Evolutionary conservation across 345 rosid species (phyloP).

Genomic region (Eucalyptus virginea): DNA sequence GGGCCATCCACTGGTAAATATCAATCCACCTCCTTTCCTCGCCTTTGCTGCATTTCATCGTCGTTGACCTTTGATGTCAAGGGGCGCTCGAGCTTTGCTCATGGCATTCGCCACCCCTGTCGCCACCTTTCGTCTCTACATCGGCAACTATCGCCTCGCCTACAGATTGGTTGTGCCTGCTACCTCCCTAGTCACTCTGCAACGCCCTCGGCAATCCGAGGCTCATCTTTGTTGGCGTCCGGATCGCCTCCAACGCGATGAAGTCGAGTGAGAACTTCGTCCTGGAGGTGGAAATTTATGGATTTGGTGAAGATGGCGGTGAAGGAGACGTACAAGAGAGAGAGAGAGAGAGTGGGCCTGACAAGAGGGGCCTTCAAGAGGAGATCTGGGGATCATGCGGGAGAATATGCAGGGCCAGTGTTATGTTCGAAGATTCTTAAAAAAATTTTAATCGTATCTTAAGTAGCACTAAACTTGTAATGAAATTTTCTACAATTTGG

Average conservation of each 20-base stretch:
- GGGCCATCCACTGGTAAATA: rapidly evolving
- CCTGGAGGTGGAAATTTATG: not conserved
- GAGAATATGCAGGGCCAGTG: not conserved
- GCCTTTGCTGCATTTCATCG: not conserved
- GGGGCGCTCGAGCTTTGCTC: not conserved
- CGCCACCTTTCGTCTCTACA: rapidly evolving
- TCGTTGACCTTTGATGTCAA: not conserved
- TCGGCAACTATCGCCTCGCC: rapidly evolving
- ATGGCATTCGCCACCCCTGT: not conserved
- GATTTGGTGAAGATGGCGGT: not conserved
- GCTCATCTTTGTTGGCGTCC: not conserved
- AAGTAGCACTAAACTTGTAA: not conserved
- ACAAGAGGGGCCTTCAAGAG: not conserved
- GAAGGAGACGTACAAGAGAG: not conserved
- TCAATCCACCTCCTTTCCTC: not conserved
- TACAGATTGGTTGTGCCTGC: rapidly evolving
- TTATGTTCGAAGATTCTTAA: not conserved
- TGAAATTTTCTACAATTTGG: not conserved
- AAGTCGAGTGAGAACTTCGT: not conserved
- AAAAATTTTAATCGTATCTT: rapidly evolving
- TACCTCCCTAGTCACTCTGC: rapidly evolving
- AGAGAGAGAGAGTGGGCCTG: not conserved
- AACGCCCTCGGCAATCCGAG: not conserved
- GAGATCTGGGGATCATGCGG: not conserved
- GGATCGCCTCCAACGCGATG: not conserved